These are phyloP conservation scores for Alternaria gansuensis DNA, from an alignment of 2,329 filamentous ascomycete species.

Conservation along the genomic window DNA sequence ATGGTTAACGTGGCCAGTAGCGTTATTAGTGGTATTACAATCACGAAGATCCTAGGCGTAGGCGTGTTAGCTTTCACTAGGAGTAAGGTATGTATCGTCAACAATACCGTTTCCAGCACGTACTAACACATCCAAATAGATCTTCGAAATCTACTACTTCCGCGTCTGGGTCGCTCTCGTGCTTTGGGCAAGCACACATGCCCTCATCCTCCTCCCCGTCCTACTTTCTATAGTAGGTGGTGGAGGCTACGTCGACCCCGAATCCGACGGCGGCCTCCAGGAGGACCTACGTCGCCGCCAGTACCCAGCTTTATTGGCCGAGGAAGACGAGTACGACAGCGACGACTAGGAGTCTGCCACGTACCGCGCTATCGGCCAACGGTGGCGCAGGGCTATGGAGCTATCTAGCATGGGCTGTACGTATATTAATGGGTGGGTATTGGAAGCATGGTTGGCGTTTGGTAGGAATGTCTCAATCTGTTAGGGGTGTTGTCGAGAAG, in stretches of 20 bases:
- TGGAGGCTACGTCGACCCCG: slow-evolving; percentile 82
- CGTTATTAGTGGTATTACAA: slow-evolving; percentile 94
- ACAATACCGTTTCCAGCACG: too few relatives aligned
- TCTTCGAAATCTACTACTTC: slow-evolving; percentile 99
- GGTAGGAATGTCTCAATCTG: background rate
- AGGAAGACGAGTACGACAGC: slow-evolving; percentile 76
- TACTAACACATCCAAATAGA: slow-evolving; percentile 56
- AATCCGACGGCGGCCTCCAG: slow-evolving; percentile 86
- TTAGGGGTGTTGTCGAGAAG: background rate
- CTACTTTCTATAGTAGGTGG: slow-evolving; percentile 86
- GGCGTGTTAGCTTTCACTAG: slow-evolving; percentile 91
- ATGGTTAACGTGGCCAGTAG: slow-evolving; percentile 93
- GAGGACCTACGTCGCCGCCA: slow-evolving; percentile 83
- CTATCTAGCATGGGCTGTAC: slow-evolving; percentile 1
- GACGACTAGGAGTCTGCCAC: slow-evolving; percentile 36
- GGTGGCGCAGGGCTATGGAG: background rate
- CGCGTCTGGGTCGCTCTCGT: slow-evolving; percentile 94
- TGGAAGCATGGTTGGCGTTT: slow-evolving; percentile 1
- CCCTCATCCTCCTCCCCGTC: slow-evolving; percentile 90
- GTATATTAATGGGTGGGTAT: background rate
- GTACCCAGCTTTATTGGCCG: slow-evolving; percentile 75
- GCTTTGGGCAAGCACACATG: slow-evolving; percentile 85
- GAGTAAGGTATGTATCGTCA: slow-evolving; percentile 68
- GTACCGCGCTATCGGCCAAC: background rate
- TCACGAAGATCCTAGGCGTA: slow-evolving; percentile 94